Conservation (phyloP, 768 basidiomycete species). For the Naganishia randhawae region DNA sequence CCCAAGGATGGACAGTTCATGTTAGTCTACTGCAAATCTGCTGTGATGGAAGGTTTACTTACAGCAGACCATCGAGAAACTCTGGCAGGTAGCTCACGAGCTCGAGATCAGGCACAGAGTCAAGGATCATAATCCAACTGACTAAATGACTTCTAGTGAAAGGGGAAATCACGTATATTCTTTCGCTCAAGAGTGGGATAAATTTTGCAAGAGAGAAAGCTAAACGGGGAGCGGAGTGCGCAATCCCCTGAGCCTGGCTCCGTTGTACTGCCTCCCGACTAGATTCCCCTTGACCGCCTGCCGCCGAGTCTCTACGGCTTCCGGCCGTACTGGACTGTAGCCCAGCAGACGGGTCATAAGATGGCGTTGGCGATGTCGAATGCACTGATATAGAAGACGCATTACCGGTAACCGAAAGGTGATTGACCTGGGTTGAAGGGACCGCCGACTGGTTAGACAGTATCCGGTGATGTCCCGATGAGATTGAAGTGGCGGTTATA, state of each 20-base stretch:
- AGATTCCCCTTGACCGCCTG: background rate
- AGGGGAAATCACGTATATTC: conserved; percentile 91
- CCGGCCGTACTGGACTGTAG: background rate
- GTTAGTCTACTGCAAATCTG: conserved; percentile 47
- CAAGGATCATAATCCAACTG: conserved; percentile 90
- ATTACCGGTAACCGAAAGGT: conserved; percentile 3
- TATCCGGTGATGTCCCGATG: conserved; percentile 7
- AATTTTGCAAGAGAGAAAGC: conserved; percentile 93
- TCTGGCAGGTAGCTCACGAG: conserved; percentile 90
- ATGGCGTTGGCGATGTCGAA: conserved; percentile 15
- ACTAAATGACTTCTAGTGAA: conserved; percentile 95
- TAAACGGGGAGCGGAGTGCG: conserved; percentile 9
- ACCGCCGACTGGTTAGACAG: conserved; percentile 14
- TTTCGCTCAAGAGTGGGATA: conserved; percentile 84
- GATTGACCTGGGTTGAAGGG: conserved; percentile 16
- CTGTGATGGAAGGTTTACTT: conserved; percentile 29
- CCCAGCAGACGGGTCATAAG: background rate
- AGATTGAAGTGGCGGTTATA: background rate
- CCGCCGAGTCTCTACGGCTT: background rate
- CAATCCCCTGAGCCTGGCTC: background rate
- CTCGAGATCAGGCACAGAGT: conserved; percentile 94
- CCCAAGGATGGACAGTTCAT: background rate
- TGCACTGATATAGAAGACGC: background rate
- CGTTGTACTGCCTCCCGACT: background rate
- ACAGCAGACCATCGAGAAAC: conserved; percentile 90